A percentile compares a stretch with the other conserved stretches of the same genome.
phyloP scores from a whole-genome alignment of 306 rosid species.

The Dalbergia cultrata region DNA sequence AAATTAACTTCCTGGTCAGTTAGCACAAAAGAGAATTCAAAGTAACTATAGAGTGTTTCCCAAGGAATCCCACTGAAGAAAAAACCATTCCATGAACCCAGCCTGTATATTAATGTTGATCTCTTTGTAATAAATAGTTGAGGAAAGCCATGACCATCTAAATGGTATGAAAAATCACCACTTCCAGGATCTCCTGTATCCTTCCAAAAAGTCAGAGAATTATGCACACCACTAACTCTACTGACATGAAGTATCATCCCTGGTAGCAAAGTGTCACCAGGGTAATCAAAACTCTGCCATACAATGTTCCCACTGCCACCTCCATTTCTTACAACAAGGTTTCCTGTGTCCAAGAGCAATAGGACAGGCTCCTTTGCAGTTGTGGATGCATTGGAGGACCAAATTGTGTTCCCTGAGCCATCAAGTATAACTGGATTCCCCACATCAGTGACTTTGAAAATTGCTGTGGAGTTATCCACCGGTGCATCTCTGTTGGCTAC shows the following conservation, averaged over 20 bases:
- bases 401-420: conserved; percentile 26
- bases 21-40: conserved; percentile 13
- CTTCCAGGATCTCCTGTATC: conserved; percentile 9
- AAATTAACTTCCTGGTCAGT: conserved; percentile 31
- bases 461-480: neutral
- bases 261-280: conserved; percentile 38
- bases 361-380: conserved; percentile 14
- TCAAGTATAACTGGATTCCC: conserved; percentile 44
- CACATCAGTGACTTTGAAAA: conserved; percentile 20
- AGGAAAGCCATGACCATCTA: conserved; percentile 42
- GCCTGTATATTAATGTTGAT: neutral
- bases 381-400: conserved; percentile 45
- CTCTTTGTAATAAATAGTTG: conserved; percentile 28
- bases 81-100: conserved; percentile 49
- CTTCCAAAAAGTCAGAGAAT: conserved; percentile 29
- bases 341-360: conserved; percentile 42
- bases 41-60: neutral
- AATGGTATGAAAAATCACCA: conserved; percentile 35
- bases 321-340: conserved; percentile 35
- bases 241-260: conserved; percentile 38
- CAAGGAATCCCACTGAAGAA: neutral
- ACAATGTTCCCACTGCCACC: neutral
- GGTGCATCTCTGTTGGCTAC: conserved; percentile 46
- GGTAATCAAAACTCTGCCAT: conserved; percentile 57
- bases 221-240: conserved; percentile 18